A percentile compares a stretch with the other conserved stretches of the same genome.
phyloP scores from a whole-genome alignment of 805 yeast genomes.

The Dipodascus geniculatus region DNA sequence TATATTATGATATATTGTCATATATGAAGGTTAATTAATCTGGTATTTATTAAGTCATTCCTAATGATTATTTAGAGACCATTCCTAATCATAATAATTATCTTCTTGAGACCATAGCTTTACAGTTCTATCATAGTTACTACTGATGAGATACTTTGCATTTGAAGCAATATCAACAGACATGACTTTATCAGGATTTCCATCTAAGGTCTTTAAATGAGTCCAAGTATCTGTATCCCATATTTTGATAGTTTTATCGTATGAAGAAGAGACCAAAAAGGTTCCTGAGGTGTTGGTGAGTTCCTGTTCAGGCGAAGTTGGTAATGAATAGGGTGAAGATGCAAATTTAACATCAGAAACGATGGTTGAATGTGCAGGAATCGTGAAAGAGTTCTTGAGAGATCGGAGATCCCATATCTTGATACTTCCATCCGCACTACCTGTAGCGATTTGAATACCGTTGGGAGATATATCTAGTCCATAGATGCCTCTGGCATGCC shows the following conservation, averaged over 20 bases:
- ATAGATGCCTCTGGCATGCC: conserved; percentile 65
- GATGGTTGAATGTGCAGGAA: conserved; percentile 67
- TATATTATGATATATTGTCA: background rate
- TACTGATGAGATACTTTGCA: conserved; percentile 37
- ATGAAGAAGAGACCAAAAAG: conserved; percentile 49
- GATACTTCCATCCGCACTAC: conserved; percentile 69
- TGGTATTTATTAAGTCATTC: background rate
- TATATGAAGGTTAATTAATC: background rate
- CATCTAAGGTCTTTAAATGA: conserved; percentile 35
- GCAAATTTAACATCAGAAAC: conserved; percentile 54
- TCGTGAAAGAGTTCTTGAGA: conserved; percentile 30
- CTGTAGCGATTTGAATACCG: conserved; percentile 69
- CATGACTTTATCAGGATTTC: conserved; percentile 59
- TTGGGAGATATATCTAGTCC: conserved; percentile 63
- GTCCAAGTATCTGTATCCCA: conserved; percentile 68
- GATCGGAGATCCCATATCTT: conserved; percentile 81
- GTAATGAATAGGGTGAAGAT: conserved; percentile 11
- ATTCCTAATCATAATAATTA: background rate
- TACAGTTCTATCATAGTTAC: conserved; percentile 80
- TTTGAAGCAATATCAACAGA: conserved; percentile 43
- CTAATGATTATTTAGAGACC: background rate
- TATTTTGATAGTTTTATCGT: conserved; percentile 54
- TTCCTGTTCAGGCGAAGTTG: conserved; percentile 14
- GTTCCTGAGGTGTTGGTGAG: conserved; percentile 32
- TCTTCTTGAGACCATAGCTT: conserved; percentile 42